These are phyloP conservation scores for Fraxinus latifolia DNA, from an alignment of 305 asterid genomes.

Conservation along the genomic window DNA sequence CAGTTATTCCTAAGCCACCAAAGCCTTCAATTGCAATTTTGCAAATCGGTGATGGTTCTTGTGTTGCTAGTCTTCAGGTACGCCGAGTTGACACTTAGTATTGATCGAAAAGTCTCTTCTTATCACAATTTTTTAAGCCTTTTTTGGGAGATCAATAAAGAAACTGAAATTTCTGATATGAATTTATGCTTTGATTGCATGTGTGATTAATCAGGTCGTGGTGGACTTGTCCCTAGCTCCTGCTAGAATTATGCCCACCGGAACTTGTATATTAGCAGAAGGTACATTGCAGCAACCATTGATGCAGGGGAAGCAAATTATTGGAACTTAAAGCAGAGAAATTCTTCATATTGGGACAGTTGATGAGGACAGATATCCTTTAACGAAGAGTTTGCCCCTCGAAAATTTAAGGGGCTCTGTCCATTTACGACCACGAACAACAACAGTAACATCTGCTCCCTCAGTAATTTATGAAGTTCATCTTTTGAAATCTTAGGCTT, in stretches of 20 bases:
- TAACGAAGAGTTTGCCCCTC: slow-evolving; percentile 72
- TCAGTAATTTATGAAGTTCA: not conserved
- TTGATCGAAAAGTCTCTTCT: not conserved
- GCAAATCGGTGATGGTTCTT: slow-evolving; percentile 76
- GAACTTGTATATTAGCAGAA: slow-evolving; percentile 63
- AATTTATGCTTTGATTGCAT: not conserved
- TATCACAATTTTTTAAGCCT: not conserved
- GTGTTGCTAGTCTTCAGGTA: slow-evolving; percentile 61
- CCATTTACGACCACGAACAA: slow-evolving; percentile 78
- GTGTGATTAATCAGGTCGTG: slow-evolving; percentile 41
- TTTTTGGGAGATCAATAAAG: not conserved
- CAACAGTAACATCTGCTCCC: slow-evolving; percentile 43
- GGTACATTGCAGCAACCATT: slow-evolving; percentile 64
- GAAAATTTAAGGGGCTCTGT: slow-evolving; percentile 55
- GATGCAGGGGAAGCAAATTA: slow-evolving; percentile 45
- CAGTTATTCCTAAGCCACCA: slow-evolving; percentile 43
- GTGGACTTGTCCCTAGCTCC: slow-evolving; percentile 75
- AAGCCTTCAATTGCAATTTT: slow-evolving; percentile 52
- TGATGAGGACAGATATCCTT: slow-evolving; percentile 60
- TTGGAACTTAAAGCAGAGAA: slow-evolving; percentile 72
- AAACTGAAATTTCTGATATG: not conserved
- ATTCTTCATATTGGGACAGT: slow-evolving; percentile 64
- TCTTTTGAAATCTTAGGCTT: not conserved
- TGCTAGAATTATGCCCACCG: slow-evolving; percentile 62
- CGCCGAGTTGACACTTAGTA: not conserved